phyloP scores from a whole-genome alignment of 2,329 filamentous ascomycete species.

The Pseudogymnoascus sp. region DNA sequence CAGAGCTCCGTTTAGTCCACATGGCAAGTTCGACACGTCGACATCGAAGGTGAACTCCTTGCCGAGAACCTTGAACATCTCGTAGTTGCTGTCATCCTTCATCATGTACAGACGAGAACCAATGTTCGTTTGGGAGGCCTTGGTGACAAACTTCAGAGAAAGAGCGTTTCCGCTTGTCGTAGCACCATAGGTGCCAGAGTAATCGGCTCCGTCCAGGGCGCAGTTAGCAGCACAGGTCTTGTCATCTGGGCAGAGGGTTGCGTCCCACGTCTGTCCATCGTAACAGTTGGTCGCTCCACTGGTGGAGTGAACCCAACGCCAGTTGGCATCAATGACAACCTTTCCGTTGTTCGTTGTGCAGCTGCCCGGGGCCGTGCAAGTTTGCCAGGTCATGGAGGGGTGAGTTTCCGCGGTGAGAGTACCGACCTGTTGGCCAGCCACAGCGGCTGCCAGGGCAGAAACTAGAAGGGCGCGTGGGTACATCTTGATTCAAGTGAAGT shows the following conservation, averaged over 20 bases:
- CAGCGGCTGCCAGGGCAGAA: slow-evolving; percentile 36
- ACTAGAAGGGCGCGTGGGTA: background rate
- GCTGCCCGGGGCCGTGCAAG: slow-evolving; percentile 37
- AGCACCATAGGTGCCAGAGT: slow-evolving; percentile 46
- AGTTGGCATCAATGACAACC: slow-evolving; percentile 49
- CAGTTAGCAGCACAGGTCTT: slow-evolving; percentile 42
- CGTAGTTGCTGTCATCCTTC: slow-evolving; percentile 52
- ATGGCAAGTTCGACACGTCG: slow-evolving; percentile 60
- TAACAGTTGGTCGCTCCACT: slow-evolving; percentile 36
- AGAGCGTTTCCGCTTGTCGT: slow-evolving; percentile 44
- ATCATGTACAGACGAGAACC: slow-evolving; percentile 58
- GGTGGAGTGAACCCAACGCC: slow-evolving; percentile 49
- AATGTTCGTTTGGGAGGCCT: slow-evolving; percentile 41
- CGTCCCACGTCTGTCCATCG: slow-evolving; percentile 37
- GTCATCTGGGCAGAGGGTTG: slow-evolving; percentile 37
- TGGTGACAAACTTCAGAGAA: slow-evolving; percentile 51
- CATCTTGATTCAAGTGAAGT: background rate
- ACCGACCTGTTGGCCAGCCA: slow-evolving; percentile 42
- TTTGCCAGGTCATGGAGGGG: slow-evolving; percentile 45
- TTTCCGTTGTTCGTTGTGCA: slow-evolving; percentile 43
- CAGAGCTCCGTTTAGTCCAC: slow-evolving; percentile 64
- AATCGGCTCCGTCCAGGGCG: slow-evolving; percentile 48
- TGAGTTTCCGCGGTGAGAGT: slow-evolving; percentile 41
- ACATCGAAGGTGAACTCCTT: slow-evolving; percentile 68
- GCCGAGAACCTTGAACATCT: slow-evolving; percentile 58